A percentile compares a stretch with the other conserved stretches of the same genome.
phyloP scores from a whole-genome alignment of 768 basidiomycete genomes.

The Kwoniella dendrophila region DNA sequence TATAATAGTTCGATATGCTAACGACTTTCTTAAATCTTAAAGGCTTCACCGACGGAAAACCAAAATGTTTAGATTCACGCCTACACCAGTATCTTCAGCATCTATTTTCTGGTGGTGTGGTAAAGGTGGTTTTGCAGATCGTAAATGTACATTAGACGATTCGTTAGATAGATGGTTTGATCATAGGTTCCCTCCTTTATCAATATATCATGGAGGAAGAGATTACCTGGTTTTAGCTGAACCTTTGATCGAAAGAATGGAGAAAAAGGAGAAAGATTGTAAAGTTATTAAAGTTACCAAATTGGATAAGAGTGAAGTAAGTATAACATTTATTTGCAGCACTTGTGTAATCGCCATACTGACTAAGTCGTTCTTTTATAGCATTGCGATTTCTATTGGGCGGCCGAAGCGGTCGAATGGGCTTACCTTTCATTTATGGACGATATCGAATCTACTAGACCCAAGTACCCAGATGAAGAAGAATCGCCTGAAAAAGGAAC shows the following conservation, averaged over 20 bases:
- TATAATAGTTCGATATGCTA: background rate
- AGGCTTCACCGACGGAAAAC: slow-evolving; percentile 59
- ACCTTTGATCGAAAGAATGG: slow-evolving; percentile 59
- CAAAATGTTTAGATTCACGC: slow-evolving; percentile 63
- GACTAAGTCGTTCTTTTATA: slow-evolving; percentile 7
- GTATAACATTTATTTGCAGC: slow-evolving; percentile 7
- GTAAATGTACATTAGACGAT: slow-evolving; percentile 58
- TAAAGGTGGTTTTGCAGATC: slow-evolving; percentile 59
- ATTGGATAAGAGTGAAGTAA: slow-evolving; percentile 58
- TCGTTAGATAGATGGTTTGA: slow-evolving; percentile 60
- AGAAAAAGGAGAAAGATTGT: slow-evolving; percentile 58
- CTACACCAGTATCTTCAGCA: slow-evolving; percentile 59
- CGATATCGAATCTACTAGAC: slow-evolving; percentile 58
- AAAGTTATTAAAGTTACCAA: slow-evolving; percentile 59
- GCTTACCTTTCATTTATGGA: slow-evolving; percentile 56
- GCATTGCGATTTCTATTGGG: slow-evolving; percentile 58
- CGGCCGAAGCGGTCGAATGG: slow-evolving; percentile 61
- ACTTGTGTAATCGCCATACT: background rate
- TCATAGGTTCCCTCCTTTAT: slow-evolving; percentile 59
- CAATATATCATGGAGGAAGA: slow-evolving; percentile 58
- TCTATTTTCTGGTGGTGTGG: slow-evolving; percentile 61
- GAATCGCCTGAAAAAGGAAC: slow-evolving; percentile 8
- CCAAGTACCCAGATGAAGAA: slow-evolving; percentile 55
- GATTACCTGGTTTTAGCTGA: slow-evolving; percentile 60
- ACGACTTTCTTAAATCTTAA: background rate